Evolutionary conservation across 2,329 filamentous ascomycete species (phyloP).

Genomic region (Alternaria hordeiaustralica): DNA sequence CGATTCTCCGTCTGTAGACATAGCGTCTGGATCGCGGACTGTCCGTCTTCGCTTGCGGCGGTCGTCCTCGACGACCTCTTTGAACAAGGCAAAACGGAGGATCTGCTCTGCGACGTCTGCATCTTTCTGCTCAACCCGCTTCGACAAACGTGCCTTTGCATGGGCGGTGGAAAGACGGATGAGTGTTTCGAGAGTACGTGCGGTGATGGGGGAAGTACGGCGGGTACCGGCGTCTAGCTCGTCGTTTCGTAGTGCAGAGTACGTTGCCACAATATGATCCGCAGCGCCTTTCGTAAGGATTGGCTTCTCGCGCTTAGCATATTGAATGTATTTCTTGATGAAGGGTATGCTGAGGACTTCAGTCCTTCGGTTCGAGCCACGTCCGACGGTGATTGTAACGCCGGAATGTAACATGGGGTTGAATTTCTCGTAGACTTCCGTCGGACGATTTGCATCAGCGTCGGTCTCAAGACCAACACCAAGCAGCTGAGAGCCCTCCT

Average conservation of each 20-base stretch:
- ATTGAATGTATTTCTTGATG: constrained; percentile 99
- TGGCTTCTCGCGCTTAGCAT: constrained; percentile 91
- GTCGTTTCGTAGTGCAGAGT: constrained; percentile 92
- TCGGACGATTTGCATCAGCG: constrained; percentile 75
- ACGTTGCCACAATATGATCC: constrained; percentile 88
- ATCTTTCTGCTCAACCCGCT: constrained; percentile 86
- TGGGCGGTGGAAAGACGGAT: constrained; percentile 97
- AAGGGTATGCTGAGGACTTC: constrained; percentile 96
- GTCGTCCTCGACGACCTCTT: constrained; percentile 82
- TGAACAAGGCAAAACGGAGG: constrained; percentile 93
- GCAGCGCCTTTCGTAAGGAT: constrained; percentile 88
- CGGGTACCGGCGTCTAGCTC: constrained; percentile 94
- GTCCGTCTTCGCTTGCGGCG: constrained; percentile 84
- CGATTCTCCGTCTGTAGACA: constrained; percentile 64
- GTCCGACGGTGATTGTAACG: constrained; percentile 76
- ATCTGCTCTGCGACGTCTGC: constrained; percentile 88
- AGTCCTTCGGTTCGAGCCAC: constrained; percentile 75
- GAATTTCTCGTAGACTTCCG: constrained; percentile 94
- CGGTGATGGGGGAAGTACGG: constrained; percentile 92
- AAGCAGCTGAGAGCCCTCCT: constrained; percentile 81
- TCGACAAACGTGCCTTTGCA: constrained; percentile 88
- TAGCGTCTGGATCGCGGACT: constrained; percentile 63
- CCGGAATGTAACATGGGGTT: constrained; percentile 95
- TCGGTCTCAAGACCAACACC: constrained; percentile 84
- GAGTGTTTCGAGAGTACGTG: constrained; percentile 95